These are phyloP conservation scores for Alternaria sp. DNA, from an alignment of 2,329 filamentous ascomycete species.

Conservation along the genomic window DNA sequence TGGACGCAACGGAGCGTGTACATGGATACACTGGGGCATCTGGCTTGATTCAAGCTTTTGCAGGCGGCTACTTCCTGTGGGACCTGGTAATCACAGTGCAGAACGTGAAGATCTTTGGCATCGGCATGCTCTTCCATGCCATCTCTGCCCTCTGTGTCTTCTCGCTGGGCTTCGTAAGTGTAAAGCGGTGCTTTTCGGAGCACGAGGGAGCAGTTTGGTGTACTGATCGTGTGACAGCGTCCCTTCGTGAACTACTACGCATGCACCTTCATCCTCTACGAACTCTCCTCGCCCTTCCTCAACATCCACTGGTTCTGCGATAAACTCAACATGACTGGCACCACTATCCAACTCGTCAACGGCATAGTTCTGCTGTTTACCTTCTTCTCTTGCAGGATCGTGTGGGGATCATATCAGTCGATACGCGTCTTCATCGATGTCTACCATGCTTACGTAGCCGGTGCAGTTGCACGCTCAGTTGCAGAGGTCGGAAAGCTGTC, in stretches of 20 bases:
- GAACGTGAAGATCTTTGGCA: slow-evolving; percentile 75
- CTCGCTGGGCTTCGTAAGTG: slow-evolving; percentile 77
- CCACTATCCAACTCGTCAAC: slow-evolving; percentile 76
- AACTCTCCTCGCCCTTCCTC: slow-evolving; percentile 83
- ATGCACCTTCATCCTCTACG: slow-evolving; percentile 83
- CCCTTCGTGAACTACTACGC: slow-evolving; percentile 87
- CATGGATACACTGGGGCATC: slow-evolving; percentile 79
- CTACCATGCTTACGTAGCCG: slow-evolving; percentile 57
- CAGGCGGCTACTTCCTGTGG: slow-evolving; percentile 85
- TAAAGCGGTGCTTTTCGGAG: not conserved
- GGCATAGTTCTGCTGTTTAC: slow-evolving; percentile 74
- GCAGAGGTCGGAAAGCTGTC: slow-evolving; percentile 40
- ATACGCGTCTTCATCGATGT: slow-evolving; percentile 71
- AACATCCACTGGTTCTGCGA: slow-evolving; percentile 95
- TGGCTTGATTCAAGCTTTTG: slow-evolving; percentile 78
- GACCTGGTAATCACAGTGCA: slow-evolving; percentile 74
- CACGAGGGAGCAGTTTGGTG: not conserved
- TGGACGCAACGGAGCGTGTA: slow-evolving; percentile 73
- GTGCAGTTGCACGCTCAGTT: slow-evolving; percentile 35
- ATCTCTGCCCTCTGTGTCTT: slow-evolving; percentile 77
- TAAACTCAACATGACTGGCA: slow-evolving; percentile 82
- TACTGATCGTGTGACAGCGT: slow-evolving; percentile 60
- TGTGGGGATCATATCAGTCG: slow-evolving; percentile 80
- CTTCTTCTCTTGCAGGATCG: slow-evolving; percentile 79
- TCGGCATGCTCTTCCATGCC: slow-evolving; percentile 81